Conservation (phyloP, 768 basidiomycete species). For the Pilatotrama ljubarskyi region DNA sequence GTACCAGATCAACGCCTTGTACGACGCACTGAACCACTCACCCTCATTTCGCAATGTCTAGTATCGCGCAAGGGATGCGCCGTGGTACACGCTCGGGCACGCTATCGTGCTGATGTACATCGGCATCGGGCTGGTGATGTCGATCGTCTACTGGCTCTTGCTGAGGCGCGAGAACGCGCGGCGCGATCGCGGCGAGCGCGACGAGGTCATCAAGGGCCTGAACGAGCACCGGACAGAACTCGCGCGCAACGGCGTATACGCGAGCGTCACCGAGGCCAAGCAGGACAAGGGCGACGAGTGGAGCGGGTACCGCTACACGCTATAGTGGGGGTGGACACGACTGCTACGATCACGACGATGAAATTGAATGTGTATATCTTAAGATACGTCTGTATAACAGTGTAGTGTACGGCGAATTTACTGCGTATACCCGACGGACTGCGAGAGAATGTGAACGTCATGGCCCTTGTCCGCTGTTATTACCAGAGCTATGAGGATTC, state of each 20-base stretch:
- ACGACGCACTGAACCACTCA: no score
- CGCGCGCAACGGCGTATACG: conserved; percentile 58
- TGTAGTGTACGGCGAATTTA: conserved; percentile 4
- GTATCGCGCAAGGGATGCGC: conserved; percentile 65
- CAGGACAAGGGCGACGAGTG: conserved; percentile 69
- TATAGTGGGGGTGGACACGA: conserved; percentile 32
- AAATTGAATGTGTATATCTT: background rate
- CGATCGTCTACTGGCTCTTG: conserved; percentile 41
- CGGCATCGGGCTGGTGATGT: conserved; percentile 55
- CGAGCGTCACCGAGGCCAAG: conserved; percentile 63
- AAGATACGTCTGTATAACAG: conserved; percentile 1
- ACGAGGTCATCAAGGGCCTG: conserved; percentile 61
- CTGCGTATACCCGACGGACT: conserved; percentile 8
- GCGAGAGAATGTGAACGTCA: background rate
- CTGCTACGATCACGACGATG: background rate
- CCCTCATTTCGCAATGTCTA: conserved; percentile 22
- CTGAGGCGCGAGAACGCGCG: conserved; percentile 62
- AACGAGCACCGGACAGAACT: conserved; percentile 37
- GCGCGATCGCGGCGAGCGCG: conserved; percentile 66
- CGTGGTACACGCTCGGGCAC: conserved; percentile 65
- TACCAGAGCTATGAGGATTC: no score
- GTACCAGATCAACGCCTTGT: conserved; percentile 34
- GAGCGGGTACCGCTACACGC: conserved; percentile 74
- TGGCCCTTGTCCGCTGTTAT: no score
- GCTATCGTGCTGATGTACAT: conserved; percentile 76